These are phyloP conservation scores for Gelatoporia subvermispora DNA, from an alignment of 768 basidiomycete species.

Conservation along the genomic window DNA sequence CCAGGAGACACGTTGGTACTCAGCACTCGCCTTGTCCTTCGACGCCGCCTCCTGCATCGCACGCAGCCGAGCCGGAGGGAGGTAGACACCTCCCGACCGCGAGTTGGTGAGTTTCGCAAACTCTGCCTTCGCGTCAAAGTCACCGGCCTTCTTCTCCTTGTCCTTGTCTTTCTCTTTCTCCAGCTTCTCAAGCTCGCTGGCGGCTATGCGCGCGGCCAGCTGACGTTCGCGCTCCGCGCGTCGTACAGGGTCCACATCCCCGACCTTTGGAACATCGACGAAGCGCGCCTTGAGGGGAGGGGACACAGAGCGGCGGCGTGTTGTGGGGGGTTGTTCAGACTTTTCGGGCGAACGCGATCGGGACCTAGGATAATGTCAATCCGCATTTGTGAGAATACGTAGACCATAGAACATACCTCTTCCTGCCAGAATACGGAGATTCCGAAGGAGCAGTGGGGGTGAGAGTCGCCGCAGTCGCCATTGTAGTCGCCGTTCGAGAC, in stretches of 20 bases:
- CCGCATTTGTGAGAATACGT: too few species aligned
- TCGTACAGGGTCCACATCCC: slow-evolving; percentile 74
- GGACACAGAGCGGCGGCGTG: slow-evolving; percentile 39
- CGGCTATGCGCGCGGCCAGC: slow-evolving; percentile 65
- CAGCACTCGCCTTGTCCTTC: slow-evolving; percentile 75
- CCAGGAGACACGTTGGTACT: slow-evolving; percentile 96
- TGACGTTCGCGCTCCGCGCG: slow-evolving; percentile 76
- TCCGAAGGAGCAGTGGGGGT: slow-evolving; percentile 27
- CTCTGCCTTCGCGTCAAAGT: slow-evolving; percentile 74
- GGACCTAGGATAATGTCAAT: not conserved
- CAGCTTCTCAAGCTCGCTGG: slow-evolving; percentile 59
- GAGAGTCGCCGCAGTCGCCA: slow-evolving; percentile 38
- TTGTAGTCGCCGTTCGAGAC: slow-evolving; percentile 24
- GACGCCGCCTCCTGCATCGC: slow-evolving; percentile 84
- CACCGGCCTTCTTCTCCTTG: slow-evolving; percentile 31
- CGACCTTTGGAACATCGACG: slow-evolving; percentile 44
- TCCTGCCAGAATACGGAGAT: slow-evolving; percentile 39
- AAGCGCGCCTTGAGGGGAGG: slow-evolving; percentile 27
- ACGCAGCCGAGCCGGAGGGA: slow-evolving; percentile 90
- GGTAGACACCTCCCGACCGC: slow-evolving; percentile 90
- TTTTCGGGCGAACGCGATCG: slow-evolving; percentile 31
- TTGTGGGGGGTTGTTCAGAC: slow-evolving; percentile 34
- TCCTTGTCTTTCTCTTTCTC: slow-evolving; percentile 48
- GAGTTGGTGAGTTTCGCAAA: slow-evolving; percentile 82
- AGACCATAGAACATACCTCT: slow-evolving; percentile 35